Conservation (phyloP, 2,329 filamentous ascomycete genomes). For the Paraconiothyrium sp. region DNA sequence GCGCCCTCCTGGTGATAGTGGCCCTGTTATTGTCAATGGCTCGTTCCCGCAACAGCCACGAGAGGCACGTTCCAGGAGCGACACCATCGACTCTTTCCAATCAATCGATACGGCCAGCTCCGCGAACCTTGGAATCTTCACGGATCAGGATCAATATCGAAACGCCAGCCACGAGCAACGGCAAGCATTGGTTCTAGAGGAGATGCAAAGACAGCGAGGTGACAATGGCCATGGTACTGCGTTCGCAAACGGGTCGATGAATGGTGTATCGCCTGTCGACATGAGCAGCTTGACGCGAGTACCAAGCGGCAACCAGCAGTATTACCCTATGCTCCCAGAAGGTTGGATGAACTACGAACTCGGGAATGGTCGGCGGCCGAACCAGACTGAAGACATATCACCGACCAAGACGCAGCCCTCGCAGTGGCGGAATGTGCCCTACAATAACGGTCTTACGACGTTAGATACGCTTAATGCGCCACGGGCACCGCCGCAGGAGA, state of each 20-base stretch:
- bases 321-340: slow-evolving; percentile 37
- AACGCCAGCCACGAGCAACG: slow-evolving; percentile 40
- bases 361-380: slow-evolving; percentile 32
- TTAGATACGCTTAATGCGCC: slow-evolving; percentile 58
- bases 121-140: slow-evolving; percentile 35
- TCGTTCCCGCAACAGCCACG: slow-evolving; percentile 46
- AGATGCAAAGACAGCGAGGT: slow-evolving; percentile 43
- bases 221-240: slow-evolving; percentile 30
- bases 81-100: slow-evolving; percentile 35
- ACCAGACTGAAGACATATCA: slow-evolving; percentile 39
- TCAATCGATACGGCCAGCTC: slow-evolving; percentile 28
- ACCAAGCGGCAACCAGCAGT: slow-evolving; percentile 37
- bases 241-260: slow-evolving; percentile 40
- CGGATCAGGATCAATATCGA: slow-evolving; percentile 36
- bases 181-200: slow-evolving; percentile 43
- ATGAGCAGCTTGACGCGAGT: slow-evolving; percentile 33
- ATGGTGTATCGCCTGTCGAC: slow-evolving; percentile 26
- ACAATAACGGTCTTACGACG: slow-evolving; percentile 42
- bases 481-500: slow-evolving; percentile 45
- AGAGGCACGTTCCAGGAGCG: slow-evolving; percentile 36
- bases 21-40: slow-evolving; percentile 53
- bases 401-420: slow-evolving; percentile 39
- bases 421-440: slow-evolving; percentile 42
- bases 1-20: slow-evolving; percentile 39
- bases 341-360: slow-evolving; percentile 40